Evolutionary conservation across 495 filamentous ascomycete genomes (phyloP), one percentile per base, ranked within the genome.

Genomic region (Delitschia confertaspora): DNA sequence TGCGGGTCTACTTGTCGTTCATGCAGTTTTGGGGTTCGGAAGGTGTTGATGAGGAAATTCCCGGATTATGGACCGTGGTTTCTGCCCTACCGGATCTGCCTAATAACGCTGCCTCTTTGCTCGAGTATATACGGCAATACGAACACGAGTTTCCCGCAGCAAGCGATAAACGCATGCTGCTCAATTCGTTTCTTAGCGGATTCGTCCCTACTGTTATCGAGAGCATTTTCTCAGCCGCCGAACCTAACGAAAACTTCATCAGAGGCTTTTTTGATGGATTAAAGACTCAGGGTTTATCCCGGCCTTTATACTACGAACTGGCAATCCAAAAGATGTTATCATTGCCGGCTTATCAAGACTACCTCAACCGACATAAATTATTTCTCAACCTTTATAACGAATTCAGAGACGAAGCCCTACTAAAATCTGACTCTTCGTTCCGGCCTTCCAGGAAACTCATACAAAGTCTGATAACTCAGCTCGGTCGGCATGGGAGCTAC

Each of bases 221-320:
- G 21, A 31, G 45, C 19, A 34, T 42, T 6, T 18, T 56, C 13
- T 17, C 14, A 5, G 19, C 23, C 6, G 11, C 14, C 7, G 19
- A 36, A 25, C 46, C 42, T 5, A 33, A 56, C 16, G 53, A 56
- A 11, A 31, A 41, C 5, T 27, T 30, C 43, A 47, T 56, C 1
- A 27, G 33, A 24, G 23, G 49, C 2, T 44, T 47, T 14, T 48
- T 56, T 6, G 9, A 18, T n/a, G 26, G 38, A 11, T 16, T 50
- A 1, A 45, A 51, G 26, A 42, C 4, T 4, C 2, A 4, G 7
- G 9, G 14, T 16, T 33, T 41, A 22, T n/a, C n/a, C n/a, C n/a
- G n/a, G n/a, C n/a, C n/a, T n/a, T n/a, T n/a, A n/a, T n/a, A n/a
- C n/a, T 58, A 51, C 33, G 41, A 51, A 9, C 35, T 26, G 14